A percentile compares a stretch with the other conserved stretches of the same genome.
phyloP scores from a whole-genome alignment of 2,329 filamentous ascomycete genomes.

The Trichophyton verrucosum region DNA sequence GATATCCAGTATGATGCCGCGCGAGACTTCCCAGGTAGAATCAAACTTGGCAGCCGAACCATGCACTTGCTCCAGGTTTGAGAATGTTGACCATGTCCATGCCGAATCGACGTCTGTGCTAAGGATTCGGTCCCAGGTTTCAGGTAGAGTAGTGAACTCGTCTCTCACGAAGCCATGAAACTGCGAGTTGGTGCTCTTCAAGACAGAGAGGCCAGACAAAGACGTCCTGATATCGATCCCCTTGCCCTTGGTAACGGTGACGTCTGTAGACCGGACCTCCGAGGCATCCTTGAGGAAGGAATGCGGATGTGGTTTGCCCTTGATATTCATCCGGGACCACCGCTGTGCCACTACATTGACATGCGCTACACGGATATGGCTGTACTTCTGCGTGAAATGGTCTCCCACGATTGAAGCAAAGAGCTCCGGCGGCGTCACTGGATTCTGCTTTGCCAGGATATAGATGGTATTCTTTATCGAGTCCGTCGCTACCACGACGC shows the following conservation, averaged over 20 bases:
- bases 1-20: slow-evolving; percentile 73
- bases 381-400: slow-evolving; percentile 81
- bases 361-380: slow-evolving; percentile 76
- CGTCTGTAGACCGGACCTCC: slow-evolving; percentile 76
- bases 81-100: slow-evolving; percentile 74
- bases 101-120: slow-evolving; percentile 80
- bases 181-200: slow-evolving; percentile 92
- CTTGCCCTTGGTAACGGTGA: slow-evolving; percentile 50
- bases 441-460: slow-evolving; percentile 87
- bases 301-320: slow-evolving; percentile 86
- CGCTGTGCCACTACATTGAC: slow-evolving; percentile 72
- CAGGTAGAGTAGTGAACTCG: slow-evolving; percentile 79
- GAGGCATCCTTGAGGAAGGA: slow-evolving; percentile 83
- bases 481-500: slow-evolving; percentile 88
- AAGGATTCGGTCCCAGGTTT: slow-evolving; percentile 90
- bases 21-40: slow-evolving; percentile 62
- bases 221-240: slow-evolving; percentile 66
- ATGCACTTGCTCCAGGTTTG: slow-evolving; percentile 54
- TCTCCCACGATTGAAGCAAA: slow-evolving; percentile 73
- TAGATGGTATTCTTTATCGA: slow-evolving; percentile 97
- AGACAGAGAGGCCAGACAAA: slow-evolving; percentile 69
- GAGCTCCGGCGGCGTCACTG: slow-evolving; percentile 83
- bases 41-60: slow-evolving; percentile 57
- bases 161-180: slow-evolving; percentile 92
- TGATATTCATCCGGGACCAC: slow-evolving; percentile 80